A percentile compares a stretch with the other conserved stretches of the same genome.
Evolutionary conservation across 768 basidiomycete species (phyloP).

Genomic region (Trametes meyenii): DNA sequence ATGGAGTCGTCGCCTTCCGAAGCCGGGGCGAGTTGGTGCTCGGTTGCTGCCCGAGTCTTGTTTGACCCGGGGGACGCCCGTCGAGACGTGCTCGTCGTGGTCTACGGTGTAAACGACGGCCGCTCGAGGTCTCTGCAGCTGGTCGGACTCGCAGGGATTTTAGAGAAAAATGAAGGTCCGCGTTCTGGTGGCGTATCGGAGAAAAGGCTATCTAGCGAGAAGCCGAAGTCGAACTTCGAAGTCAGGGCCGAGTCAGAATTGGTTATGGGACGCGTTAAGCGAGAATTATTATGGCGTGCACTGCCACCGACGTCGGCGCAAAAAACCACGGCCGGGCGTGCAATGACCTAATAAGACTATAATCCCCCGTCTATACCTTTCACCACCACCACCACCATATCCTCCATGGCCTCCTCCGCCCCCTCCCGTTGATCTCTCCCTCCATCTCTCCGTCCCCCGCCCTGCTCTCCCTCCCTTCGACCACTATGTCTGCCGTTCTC

Average conservation of each 20-base stretch:
- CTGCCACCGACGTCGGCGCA: conserved; percentile 18
- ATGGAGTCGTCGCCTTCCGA: background rate
- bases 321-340: background rate
- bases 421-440: background rate
- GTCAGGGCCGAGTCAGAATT: background rate
- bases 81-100: no score
- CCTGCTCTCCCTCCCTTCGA: background rate
- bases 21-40: background rate
- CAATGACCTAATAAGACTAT: conserved; percentile 11
- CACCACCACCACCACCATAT: background rate
- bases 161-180: background rate
- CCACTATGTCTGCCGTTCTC: conserved; percentile 20
- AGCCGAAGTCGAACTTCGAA: background rate
- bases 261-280: background rate
- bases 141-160: no score
- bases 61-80: background rate
- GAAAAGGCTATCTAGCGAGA: background rate
- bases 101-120: no score
- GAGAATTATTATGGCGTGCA: conserved; percentile 3
- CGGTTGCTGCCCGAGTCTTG: conserved; percentile 7
- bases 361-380: conserved; percentile 10
- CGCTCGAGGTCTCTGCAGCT: no score
- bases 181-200: background rate
- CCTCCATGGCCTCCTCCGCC: background rate
- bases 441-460: conserved; percentile 2